Conservation (phyloP, 2,329 filamentous ascomycete species). For the Colletotrichum melonis region DNA sequence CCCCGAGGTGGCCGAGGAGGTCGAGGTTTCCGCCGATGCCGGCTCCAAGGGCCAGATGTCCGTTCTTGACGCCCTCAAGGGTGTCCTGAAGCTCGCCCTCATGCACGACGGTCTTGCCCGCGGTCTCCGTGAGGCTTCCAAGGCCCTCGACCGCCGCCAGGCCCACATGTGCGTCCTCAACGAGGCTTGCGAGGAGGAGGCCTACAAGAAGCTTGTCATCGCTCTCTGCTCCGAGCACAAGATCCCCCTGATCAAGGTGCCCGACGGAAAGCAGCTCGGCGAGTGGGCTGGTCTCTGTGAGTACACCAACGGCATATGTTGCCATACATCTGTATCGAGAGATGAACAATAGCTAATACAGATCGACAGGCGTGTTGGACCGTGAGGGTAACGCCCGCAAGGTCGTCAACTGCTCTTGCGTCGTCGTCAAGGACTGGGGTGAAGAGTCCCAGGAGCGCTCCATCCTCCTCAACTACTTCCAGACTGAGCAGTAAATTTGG, state of each 20-base stretch:
- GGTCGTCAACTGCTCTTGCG: constrained; percentile 99
- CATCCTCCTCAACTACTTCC: constrained; percentile 99
- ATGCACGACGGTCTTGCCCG: constrained; percentile 99
- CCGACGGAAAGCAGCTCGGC: constrained; percentile 99
- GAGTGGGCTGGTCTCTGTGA: constrained; percentile 99
- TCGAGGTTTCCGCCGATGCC: constrained; percentile 95
- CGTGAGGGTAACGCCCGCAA: constrained; percentile 99
- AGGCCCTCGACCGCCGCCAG: constrained; percentile 98
- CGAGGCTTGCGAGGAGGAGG: constrained; percentile 99
- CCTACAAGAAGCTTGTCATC: constrained; percentile 99
- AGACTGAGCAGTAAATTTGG: constrained; percentile 78
- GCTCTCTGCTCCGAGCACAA: constrained; percentile 99
- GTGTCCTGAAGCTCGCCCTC: constrained; percentile 96
- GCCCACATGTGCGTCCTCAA: constrained; percentile 99
- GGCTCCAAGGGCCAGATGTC: constrained; percentile 93
- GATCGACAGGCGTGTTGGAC: constrained; percentile 85
- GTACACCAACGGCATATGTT: constrained; percentile 53
- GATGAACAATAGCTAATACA: constrained; percentile 43
- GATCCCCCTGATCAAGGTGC: constrained; percentile 99
- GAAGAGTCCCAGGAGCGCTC: constrained; percentile 99
- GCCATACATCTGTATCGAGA: background rate
- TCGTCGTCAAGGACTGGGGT: constrained; percentile 99
- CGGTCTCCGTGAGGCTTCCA: constrained; percentile 97
- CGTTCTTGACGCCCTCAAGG: constrained; percentile 98
- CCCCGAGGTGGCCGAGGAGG: constrained; percentile 86